A percentile compares a stretch with the other conserved stretches of the same genome.
Conservation (phyloP, 2,329 filamentous ascomycete species). For the Ceratocystis colombiana region DNA sequence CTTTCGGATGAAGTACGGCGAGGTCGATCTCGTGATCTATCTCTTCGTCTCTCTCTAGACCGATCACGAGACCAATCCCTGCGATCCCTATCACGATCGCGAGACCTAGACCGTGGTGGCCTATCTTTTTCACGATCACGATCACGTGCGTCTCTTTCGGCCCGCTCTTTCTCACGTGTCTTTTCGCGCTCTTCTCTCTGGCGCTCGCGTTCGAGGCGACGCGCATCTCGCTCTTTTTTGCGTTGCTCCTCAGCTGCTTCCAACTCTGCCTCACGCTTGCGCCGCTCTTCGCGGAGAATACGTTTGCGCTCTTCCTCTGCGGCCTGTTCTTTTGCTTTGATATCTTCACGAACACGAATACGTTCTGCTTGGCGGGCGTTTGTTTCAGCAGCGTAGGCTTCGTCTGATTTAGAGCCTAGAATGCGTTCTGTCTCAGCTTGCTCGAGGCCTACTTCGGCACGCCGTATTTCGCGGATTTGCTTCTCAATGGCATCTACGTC, state of each 20-base stretch:
- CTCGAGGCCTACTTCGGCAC: constrained; percentile 58
- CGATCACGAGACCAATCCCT: constrained; percentile 19
- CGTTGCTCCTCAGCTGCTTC: constrained; percentile 43
- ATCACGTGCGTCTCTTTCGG: constrained; percentile 32
- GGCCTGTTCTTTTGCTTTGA: constrained; percentile 48
- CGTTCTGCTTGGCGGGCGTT: constrained; percentile 50
- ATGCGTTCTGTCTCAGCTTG: constrained; percentile 54
- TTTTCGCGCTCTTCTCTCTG: constrained; percentile 47
- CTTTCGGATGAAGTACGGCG: constrained; percentile 24
- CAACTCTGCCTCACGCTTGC: constrained; percentile 40
- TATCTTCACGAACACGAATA: constrained; percentile 50
- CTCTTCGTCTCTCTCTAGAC: constrained; percentile 25
- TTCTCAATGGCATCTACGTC: constrained; percentile 57
- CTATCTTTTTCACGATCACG: constrained; percentile 29
- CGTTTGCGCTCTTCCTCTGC: constrained; percentile 53
- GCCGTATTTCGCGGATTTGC: constrained; percentile 58
- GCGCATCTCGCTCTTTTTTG: constrained; percentile 42
- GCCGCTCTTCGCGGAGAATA: constrained; percentile 48
- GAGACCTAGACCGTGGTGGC: neutral
- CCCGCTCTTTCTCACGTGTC: constrained; percentile 34
- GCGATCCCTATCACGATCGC: constrained; percentile 17
- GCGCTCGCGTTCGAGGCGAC: constrained; percentile 43
- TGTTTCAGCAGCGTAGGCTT: constrained; percentile 60
- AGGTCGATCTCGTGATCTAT: constrained; percentile 24
- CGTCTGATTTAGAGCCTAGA: constrained; percentile 61